These are phyloP conservation scores for Coix lacrymajobi DNA, from an alignment of 176 grass and related monocot genomes.

Conservation along the genomic window DNA sequence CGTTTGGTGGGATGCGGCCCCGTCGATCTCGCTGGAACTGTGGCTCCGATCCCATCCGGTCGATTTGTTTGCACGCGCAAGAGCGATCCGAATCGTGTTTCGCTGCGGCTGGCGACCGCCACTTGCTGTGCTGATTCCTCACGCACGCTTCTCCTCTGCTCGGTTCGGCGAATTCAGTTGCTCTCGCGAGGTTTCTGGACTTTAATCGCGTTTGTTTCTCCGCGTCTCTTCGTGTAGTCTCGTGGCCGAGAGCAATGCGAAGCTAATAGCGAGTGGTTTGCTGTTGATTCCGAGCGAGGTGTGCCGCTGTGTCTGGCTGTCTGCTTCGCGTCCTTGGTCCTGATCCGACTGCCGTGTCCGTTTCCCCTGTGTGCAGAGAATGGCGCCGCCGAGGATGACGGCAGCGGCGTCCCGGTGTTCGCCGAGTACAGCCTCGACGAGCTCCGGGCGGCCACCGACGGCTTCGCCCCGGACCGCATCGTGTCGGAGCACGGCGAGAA, in stretches of 20 bases:
- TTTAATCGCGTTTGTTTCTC: not conserved
- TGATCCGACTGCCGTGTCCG: conserved; percentile 3
- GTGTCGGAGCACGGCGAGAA: conserved; percentile 92
- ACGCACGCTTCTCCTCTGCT: not conserved
- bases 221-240: not conserved
- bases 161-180: not conserved
- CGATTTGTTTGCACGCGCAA: not conserved
- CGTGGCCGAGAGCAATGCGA: not conserved
- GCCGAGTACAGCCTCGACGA: conserved; percentile 73
- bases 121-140: conserved; percentile 17
- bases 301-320: not conserved
- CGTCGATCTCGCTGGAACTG: conserved; percentile 27
- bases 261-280: not conserved
- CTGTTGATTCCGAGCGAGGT: not conserved
- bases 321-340: conserved; percentile 1
- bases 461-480: conserved; percentile 75
- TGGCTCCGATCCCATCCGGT: conserved; percentile 19
- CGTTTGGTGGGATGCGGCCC: not conserved
- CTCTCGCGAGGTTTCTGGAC: not conserved
- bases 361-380: conserved; percentile 10
- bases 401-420: conserved; percentile 42
- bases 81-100: conserved; percentile 11
- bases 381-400: conserved; percentile 31
- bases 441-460: conserved; percentile 63
- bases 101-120: not conserved